A percentile compares a stretch with the other conserved stretches of the same genome.
phyloP scores from a whole-genome alignment of 441 rosid genomes.

The Mallotus repandus region DNA sequence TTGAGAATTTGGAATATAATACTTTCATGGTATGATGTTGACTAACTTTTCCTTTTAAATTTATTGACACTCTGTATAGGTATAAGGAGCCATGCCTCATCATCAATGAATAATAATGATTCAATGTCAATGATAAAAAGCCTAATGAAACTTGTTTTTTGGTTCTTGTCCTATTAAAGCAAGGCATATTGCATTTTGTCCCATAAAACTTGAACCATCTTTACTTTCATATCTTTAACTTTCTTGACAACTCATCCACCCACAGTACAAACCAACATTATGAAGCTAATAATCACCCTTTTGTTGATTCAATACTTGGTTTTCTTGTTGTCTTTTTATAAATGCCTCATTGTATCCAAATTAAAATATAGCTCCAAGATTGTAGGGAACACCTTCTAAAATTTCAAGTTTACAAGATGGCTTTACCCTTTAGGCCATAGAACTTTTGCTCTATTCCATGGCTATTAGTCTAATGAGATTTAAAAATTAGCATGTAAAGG shows the following conservation, averaged over 20 bases:
- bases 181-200: not conserved
- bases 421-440: too few relatives aligned
- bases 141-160: not conserved
- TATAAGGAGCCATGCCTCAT: not conserved
- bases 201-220: not conserved
- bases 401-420: too few relatives aligned
- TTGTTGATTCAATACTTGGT: not conserved
- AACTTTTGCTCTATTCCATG: too few relatives aligned
- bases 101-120: not conserved
- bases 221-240: not conserved
- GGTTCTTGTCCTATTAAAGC: not conserved
- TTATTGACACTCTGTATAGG: not conserved
- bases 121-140: not conserved
- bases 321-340: not conserved
- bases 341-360: too few relatives aligned
- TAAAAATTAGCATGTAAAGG: too few relatives aligned
- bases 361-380: too few relatives aligned
- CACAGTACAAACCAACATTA: not conserved
- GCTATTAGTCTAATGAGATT: too few relatives aligned
- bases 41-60: not conserved
- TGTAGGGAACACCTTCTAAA: too few relatives aligned
- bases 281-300: not conserved
- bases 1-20: not conserved
- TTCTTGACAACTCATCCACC: not conserved
- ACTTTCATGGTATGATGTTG: not conserved